Conservation (phyloP, 805 yeast genomes). For the Kodamaea restingae region DNA sequence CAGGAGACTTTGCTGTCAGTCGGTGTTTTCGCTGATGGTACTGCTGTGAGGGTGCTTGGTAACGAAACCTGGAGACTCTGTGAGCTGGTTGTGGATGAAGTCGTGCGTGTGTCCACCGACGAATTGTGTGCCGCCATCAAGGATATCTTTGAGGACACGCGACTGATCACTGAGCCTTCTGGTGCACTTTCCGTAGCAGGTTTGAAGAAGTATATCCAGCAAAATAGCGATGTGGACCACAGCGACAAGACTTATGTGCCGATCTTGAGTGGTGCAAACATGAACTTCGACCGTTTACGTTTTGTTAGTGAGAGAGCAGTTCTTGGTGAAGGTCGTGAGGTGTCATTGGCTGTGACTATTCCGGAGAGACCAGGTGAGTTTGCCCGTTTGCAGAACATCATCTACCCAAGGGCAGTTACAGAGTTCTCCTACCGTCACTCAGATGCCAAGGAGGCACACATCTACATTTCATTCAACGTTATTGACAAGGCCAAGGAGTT, state of each 20-base stretch:
- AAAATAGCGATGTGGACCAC: constrained; percentile 69
- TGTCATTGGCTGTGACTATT: constrained; percentile 81
- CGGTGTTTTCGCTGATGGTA: constrained; percentile 98
- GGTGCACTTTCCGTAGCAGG: constrained; percentile 98
- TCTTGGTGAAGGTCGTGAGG: constrained; percentile 97
- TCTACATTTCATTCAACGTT: constrained; percentile 86
- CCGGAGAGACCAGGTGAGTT: constrained; percentile 95
- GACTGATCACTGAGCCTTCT: constrained; percentile 92
- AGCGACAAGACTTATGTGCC: constrained; percentile 71
- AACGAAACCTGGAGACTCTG: constrained; percentile 86
- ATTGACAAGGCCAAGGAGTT: constrained; percentile 72
- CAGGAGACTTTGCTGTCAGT: constrained; percentile 62
- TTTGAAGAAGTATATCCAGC: constrained; percentile 70
- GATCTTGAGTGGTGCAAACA: constrained; percentile 91
- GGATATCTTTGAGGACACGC: constrained; percentile 93
- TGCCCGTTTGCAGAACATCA: constrained; percentile 64
- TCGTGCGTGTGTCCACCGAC: constrained; percentile 80
- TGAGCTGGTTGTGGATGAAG: constrained; percentile 79
- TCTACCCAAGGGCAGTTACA: constrained; percentile 86
- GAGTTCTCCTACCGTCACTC: constrained; percentile 88
- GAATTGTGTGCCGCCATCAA: constrained; percentile 96
- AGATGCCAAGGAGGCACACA: constrained; percentile 56
- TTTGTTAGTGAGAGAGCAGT: constrained; percentile 97
- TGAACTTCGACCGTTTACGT: constrained; percentile 94
- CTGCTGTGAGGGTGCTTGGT: constrained; percentile 89